Evolutionary conservation across 805 yeast species (phyloP).

Genomic region (Komagataella populi): DNA sequence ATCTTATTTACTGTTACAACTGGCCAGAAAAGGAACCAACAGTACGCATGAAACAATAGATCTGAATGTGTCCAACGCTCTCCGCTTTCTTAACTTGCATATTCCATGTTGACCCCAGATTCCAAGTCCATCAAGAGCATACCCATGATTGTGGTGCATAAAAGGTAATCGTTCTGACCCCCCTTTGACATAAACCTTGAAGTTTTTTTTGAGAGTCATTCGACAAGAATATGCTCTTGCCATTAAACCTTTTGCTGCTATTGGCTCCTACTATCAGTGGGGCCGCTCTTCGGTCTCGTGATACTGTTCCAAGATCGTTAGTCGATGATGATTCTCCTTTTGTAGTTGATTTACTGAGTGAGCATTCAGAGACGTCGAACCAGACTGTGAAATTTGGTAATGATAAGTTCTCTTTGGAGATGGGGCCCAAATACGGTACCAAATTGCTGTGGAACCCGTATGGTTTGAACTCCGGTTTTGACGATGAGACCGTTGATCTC

Average conservation of each 20-base stretch:
- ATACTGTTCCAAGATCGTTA: neutral
- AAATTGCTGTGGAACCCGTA: neutral
- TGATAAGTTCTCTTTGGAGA: neutral
- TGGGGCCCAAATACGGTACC: neutral
- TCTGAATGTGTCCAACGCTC: neutral
- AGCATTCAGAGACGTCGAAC: neutral
- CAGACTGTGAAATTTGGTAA: neutral
- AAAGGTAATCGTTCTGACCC: neutral
- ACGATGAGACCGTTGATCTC: neutral
- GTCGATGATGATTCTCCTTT: neutral
- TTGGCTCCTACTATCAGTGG: neutral
- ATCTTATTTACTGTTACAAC: neutral
- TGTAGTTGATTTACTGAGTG: neutral
- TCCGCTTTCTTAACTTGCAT: neutral
- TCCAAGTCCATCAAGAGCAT: neutral
- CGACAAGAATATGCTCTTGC: neutral
- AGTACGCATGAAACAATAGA: neutral
- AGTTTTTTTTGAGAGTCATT: neutral
- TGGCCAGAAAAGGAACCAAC: neutral
- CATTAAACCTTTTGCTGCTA: neutral
- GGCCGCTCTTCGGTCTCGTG: neutral
- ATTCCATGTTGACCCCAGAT: neutral
- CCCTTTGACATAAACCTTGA: neutral
- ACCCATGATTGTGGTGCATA: neutral
- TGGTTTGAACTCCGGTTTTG: neutral